Evolutionary conservation across 2,329 filamentous ascomycete species (phyloP).

Genomic region (Fusarium scirpi): DNA sequence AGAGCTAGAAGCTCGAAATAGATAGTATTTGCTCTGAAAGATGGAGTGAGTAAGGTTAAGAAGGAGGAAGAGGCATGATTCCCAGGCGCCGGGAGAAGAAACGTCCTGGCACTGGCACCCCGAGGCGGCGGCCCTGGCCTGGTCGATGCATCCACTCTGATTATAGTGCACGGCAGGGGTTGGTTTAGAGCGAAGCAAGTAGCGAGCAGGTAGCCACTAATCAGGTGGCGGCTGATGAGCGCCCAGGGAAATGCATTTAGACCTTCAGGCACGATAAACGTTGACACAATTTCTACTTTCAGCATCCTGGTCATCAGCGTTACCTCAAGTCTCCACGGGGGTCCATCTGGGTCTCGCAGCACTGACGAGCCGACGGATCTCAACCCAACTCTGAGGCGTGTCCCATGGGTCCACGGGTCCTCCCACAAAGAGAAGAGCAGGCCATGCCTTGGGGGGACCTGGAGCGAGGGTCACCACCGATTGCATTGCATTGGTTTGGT

Average conservation of each 20-base stretch:
- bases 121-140: conserved; percentile 54
- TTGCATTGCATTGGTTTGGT: conserved; percentile 9
- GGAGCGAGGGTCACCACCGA: conserved; percentile 24
- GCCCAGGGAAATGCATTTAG: background rate
- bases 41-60: conserved; percentile 51
- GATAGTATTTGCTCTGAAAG: conserved; percentile 46
- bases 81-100: conserved; percentile 54
- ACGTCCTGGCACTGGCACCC: conserved; percentile 55
- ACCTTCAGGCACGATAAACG: conserved; percentile 21
- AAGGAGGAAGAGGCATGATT: conserved; percentile 53
- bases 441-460: conserved; percentile 30
- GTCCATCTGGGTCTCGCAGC: conserved; percentile 56
- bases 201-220: conserved; percentile 44
- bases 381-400: conserved; percentile 54
- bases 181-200: conserved; percentile 49
- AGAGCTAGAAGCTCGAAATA: conserved; percentile 40
- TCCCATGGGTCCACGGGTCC: conserved; percentile 47
- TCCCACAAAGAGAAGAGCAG: conserved; percentile 43
- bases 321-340: conserved; percentile 53
- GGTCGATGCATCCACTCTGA: conserved; percentile 51
- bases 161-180: conserved; percentile 53
- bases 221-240: conserved; percentile 14
- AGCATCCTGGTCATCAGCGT: conserved; percentile 49
- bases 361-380: conserved; percentile 55
- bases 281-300: conserved; percentile 51